Base-by-base conservation (phyloP, 495 filamentous ascomycete species). In the Hyaloscypha finlandica region DNA sequence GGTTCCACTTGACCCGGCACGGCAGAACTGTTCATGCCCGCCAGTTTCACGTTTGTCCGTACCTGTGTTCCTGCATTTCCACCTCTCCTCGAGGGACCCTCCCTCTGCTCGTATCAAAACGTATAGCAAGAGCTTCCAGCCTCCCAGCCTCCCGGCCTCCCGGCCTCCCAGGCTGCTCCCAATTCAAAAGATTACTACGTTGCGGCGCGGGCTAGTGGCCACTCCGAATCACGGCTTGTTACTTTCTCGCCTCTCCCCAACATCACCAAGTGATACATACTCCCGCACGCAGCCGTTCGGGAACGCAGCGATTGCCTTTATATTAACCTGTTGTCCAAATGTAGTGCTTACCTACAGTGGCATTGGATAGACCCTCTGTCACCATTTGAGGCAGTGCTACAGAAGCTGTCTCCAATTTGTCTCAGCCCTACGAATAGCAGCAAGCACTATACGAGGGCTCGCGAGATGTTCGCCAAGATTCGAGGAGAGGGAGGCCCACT, bases 351-450 rank as follows among this genome's bases (percentile, higher is more conserved):
- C 8, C 16, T 14, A 11, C 42, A 48, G 42, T 48, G 4, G 42
- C 42, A 48, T 6, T 48, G 11, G 42, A 48, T 48, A 12, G 16
- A 12, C 42, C 9, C 42, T 48, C 42, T 48, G 3, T 48, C 4
- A 0, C 14, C 42, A 48, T 48, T 19, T 14, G 16, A 6, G 42
- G 42, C 16, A 61, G 55, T 66, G 59, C 55, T 31, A 70, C 68
- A 56, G 16, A 56, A 30, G 22, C 29, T 60, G 68, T 64, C 64
- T 64, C 65, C 45, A 59, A 63, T 53, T n/a, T 37, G 69, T 71
- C 69, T 71, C 69, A 71, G 69, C 69, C 69, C 61, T 71, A 71
- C 57, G n/a, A 55, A 58, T 9, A 48, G 42, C 1, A 6, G 54
- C 3, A 25, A 11, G 2, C 3, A 48, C 51, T 60, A 42, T 61